Base-by-base conservation (phyloP, 192 early-diverging fungal species). In the Phlyctochytrium bullatum region DNA sequence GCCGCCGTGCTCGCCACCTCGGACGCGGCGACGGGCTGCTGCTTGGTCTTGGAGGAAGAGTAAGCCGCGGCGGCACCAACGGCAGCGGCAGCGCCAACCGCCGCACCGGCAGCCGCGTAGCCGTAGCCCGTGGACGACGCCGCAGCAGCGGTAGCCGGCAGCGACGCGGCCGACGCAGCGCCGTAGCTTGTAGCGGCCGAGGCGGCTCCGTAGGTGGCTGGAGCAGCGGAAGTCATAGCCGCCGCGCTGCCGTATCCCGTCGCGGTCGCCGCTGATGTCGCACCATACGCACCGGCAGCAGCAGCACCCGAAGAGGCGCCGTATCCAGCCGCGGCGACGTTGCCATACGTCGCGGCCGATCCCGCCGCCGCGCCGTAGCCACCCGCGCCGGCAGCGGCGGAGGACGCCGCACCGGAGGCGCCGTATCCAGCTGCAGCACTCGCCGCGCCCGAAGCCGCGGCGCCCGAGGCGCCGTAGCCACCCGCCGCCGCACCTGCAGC, bases 21-120 rank as follows among this genome's bases (percentile, higher is more conserved):
- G n/a, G 10, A 50, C 40, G n/a, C 40, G 12, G n/a, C 40, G 40
- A 10, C 12, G 10, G 10, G 40, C 40, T 50, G 40, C 12, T n/a
- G n/a, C 40, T n/a, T 28, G 54, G 20, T 57, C 54, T 28, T 28
- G 27, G 12, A 24, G 14, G 20, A 57, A 28, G 4, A 27, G 27
- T 57, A 27, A 28, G 54, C 54, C 54, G 54, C 54, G 54, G 20
- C 54, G 25, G 54, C 54, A 20, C 14, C 54, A 57, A 25, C 54
- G 20, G 14, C 54, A 10, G 20, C 54, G 27, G 27, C 54, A 6
- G 54, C 54, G 20, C 4, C 54, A 14, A 10, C 54, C 6, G 20
- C 27, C 6, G 54, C 54, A 10, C 54, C 54, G 25, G 16, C 16
- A 28, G 27, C 54, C 12, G 54, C 54, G 27, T 28, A 14, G 10